Conservation (phyloP, 805 yeast species). For the Kazachstania viticola region DNA sequence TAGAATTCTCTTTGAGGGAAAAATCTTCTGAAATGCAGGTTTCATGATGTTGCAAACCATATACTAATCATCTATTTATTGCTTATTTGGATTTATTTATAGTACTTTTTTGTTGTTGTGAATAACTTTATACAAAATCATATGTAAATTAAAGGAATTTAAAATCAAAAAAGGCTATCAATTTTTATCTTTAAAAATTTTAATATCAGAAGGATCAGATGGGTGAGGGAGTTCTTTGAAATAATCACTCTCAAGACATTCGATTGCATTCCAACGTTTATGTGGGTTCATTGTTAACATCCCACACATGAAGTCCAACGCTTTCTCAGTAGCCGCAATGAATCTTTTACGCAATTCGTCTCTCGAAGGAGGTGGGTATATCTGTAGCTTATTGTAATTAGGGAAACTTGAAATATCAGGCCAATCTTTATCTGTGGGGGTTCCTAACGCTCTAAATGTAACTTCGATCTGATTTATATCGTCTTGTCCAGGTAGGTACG, state of each 20-base stretch:
- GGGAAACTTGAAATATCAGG: constrained; percentile 78
- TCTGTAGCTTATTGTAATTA: constrained; percentile 55
- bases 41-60: no score
- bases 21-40: constrained; percentile 34
- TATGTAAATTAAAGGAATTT: not conserved
- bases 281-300: constrained; percentile 72
- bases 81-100: not conserved
- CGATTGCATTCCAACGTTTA: constrained; percentile 52
- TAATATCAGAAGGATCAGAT: constrained; percentile 39
- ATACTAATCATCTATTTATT: no score
- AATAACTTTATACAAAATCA: not conserved
- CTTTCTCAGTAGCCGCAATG: constrained; percentile 81
- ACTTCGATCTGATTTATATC: constrained; percentile 84
- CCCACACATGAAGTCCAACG: constrained; percentile 60
- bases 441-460: constrained; percentile 92
- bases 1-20: constrained; percentile 48
- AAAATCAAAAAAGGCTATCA: not conserved
- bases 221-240: constrained; percentile 69
- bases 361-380: constrained; percentile 75
- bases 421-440: constrained; percentile 90
- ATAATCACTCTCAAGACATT: constrained; percentile 53
- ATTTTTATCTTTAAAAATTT: constrained; percentile 1
- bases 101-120: not conserved
- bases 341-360: constrained; percentile 73
- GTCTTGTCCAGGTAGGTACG: constrained; percentile 86